Base-by-base conservation (phyloP, 2,329 filamentous ascomycete genomes). In the Lecanicillium sp. region DNA sequence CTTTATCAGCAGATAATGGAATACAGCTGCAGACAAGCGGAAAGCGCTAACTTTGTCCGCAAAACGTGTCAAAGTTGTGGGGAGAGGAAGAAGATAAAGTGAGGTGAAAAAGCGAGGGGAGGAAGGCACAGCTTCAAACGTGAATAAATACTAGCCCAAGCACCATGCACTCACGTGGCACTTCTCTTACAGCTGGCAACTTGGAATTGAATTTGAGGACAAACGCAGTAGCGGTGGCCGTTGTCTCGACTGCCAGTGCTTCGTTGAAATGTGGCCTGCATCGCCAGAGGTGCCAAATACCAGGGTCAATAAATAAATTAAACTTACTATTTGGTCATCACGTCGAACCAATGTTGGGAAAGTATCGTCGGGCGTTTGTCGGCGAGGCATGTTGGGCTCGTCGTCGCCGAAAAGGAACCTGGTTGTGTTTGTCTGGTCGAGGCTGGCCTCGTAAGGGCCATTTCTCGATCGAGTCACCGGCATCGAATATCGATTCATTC, bases 401-500 rank as follows among this genome's bases (percentile, higher is more conserved):
- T 88, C 86, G 51, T 87, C 84, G 43, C 83, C 83, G 56, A 95
- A 94, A 28, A 95, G 70, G 54, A 94, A 94, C 40, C 84, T 80
- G 18, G 86, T 77, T 11, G 85, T 88, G 63, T 92, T 89, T 53
- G 87, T 87, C 49, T 85, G 82, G 45, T 92, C 88, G 41, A 94
- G 67, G 29, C 75, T 75, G 50, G 79, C 71, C 48, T 81, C 79
- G 54, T 83, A 79, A 51, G 79, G 64, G 45, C 81, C 75, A 48
- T 71, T 78, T 48, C 82, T 76, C 48, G 80, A 77, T 43, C 75
- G 74, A 34, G 83, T 86, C 37, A 90, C 84, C 22, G 90, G 90
- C 84, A 95, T 89, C 4, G 90, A 95, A 62, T 94, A 94, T 47
- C 90, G 83, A 58, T 95, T 94, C 44, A 82, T 71, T 49, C 86